phyloP scores from a whole-genome alignment of 1,284 basidiomycete genomes.

The Ustilago sp. region DNA sequence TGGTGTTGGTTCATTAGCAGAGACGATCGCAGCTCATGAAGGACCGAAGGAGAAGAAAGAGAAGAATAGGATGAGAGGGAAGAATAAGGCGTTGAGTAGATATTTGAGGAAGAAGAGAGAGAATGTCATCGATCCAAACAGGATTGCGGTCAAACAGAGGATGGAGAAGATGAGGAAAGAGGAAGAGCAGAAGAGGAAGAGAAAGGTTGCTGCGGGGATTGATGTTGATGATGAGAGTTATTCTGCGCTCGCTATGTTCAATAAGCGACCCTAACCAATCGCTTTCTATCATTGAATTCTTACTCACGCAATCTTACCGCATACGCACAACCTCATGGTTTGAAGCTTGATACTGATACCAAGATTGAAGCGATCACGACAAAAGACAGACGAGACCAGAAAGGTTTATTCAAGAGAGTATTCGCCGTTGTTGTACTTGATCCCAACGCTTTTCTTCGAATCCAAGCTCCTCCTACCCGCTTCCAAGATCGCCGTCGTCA shows the following conservation, averaged over 20 bases:
- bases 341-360: too few species aligned
- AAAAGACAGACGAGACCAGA: too few species aligned
- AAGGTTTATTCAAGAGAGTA: slow-evolving; percentile 77
- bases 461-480: slow-evolving; percentile 89
- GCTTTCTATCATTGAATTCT: not conserved
- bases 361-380: too few species aligned
- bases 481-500: slow-evolving; percentile 90
- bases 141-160: slow-evolving; percentile 51
- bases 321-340: not conserved
- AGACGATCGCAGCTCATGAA: slow-evolving; percentile 28
- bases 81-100: slow-evolving; percentile 62
- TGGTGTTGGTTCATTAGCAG: slow-evolving; percentile 21
- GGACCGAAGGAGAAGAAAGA: slow-evolving; percentile 45
- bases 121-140: slow-evolving; percentile 65
- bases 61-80: slow-evolving; percentile 63
- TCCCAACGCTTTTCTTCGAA: slow-evolving; percentile 82
- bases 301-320: not conserved
- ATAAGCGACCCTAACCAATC: slow-evolving; percentile 17
- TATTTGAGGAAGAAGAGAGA: slow-evolving; percentile 65
- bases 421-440: slow-evolving; percentile 76
- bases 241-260: slow-evolving; percentile 44
- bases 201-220: slow-evolving; percentile 36
- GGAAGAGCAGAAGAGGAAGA: slow-evolving; percentile 24
- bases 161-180: slow-evolving; percentile 46
- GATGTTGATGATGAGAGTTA: slow-evolving; percentile 19